Evolutionary conservation across 73 alveolate genomes (phyloP).

Genomic region (Paraurostyla sp.): DNA sequence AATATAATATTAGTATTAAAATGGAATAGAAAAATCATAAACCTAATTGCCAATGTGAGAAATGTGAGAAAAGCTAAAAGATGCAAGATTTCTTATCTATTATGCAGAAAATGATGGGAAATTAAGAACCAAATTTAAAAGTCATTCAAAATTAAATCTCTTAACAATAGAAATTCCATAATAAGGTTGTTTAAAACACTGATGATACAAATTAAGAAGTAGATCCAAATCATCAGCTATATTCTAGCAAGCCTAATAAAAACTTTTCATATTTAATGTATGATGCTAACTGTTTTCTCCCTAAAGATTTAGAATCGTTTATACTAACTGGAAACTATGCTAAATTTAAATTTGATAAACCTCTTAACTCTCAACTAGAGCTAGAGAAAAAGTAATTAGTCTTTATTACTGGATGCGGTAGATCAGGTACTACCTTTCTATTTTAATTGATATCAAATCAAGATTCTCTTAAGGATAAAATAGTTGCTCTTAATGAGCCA

Average conservation of each 20-base stretch:
- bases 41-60: not conserved
- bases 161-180: not conserved
- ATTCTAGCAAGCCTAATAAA: not conserved
- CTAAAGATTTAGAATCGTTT: conserved; percentile 3
- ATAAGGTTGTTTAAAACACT: not conserved
- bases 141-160: not conserved
- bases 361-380: not conserved
- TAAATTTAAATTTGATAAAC: not conserved
- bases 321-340: not conserved
- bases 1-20: too few relatives aligned
- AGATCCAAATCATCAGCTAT: not conserved
- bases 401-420: conserved; percentile 35
- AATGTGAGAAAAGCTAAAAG: not conserved
- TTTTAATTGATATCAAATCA: not conserved
- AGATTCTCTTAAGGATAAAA: not conserved
- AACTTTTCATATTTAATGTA: not conserved
- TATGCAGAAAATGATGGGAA: not conserved
- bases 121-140: not conserved
- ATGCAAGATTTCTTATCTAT: not conserved
- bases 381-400: not conserved
- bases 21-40: not conserved
- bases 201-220: not conserved
- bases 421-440: conserved; percentile 29
- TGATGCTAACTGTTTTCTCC: not conserved
- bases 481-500: conserved; percentile 23